Conservation (phyloP, 1,284 basidiomycete genomes). For the Microbotryum silenes-acaulis region DNA sequence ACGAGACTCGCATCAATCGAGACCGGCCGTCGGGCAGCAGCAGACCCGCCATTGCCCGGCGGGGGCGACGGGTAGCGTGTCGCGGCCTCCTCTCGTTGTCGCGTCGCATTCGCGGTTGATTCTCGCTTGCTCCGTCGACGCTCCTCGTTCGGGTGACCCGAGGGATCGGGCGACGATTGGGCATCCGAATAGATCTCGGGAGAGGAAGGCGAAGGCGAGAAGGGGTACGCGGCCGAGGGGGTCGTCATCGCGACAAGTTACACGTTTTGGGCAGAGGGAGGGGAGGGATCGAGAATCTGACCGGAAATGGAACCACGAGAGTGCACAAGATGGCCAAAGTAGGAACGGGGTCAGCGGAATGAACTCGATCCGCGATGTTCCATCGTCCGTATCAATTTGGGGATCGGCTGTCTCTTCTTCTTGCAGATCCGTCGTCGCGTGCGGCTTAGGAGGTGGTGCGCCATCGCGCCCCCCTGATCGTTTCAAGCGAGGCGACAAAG, state of each 20-base stretch:
- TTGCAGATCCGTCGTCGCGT: too few relatives aligned
- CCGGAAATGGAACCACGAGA: too few relatives aligned
- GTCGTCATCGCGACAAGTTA: slow-evolving; percentile 6
- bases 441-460: too few relatives aligned
- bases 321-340: too few relatives aligned
- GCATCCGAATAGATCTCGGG: not conserved
- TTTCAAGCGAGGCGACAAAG: too few relatives aligned
- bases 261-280: too few relatives aligned
- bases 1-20: slow-evolving; percentile 22
- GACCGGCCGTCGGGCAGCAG: not conserved
- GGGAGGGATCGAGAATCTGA: too few relatives aligned
- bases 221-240: slow-evolving; percentile 13
- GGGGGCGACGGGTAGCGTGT: slow-evolving; percentile 22
- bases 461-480: too few relatives aligned
- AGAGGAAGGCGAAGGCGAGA: slow-evolving; percentile 10
- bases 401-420: too few relatives aligned
- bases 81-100: slow-evolving; percentile 4
- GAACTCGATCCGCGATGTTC: too few relatives aligned
- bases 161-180: slow-evolving; percentile 1
- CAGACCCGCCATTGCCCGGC: not conserved
- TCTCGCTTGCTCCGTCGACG: slow-evolving; percentile 19
- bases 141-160: slow-evolving; percentile 5
- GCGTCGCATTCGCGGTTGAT: slow-evolving; percentile 6
- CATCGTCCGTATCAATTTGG: too few relatives aligned
- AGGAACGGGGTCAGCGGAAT: too few relatives aligned